Base-by-base conservation (phyloP, 1,284 basidiomycete genomes). In the Malassezia caprae region DNA sequence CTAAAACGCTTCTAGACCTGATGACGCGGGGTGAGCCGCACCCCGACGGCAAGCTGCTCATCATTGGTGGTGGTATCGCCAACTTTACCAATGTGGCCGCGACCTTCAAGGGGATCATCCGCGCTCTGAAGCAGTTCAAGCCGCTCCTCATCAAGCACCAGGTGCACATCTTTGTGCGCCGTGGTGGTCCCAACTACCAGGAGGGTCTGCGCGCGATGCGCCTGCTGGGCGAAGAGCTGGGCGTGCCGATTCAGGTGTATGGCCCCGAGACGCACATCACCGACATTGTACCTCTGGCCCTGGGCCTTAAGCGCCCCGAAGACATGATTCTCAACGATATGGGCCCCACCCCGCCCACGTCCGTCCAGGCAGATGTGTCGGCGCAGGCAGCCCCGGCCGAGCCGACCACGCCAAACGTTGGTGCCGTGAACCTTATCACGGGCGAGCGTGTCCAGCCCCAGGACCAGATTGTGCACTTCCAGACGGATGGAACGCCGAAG, bases 41-140 rank as follows among this genome's bases (percentile, higher is more conserved):
- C 64, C 54, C 63, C 11, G 41, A 72, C 48, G 93, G 93, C 79
- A 98, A 98, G 80, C 84, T 98, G 74, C 87, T 98, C 77, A 96
- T 98, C 82, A 96, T 98, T 65, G 94, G 93, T 78, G 94, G 94
- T 80, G 93, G 93, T 79, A 96, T 96, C 65, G 93, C 93, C 80
- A 98, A 98, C 84, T 98, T 98, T 79, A 96, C 91, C 76, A 96
- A 98, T 76, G 91, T 98, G 67, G 93, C 93, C 37, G 86, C 93
- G 15, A 98, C 93, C 62, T 98, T 98, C 86, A 96, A 96, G 82
- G 93, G 93, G 66, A 98, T 96, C 81, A 96, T 98, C 76, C 88
- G 85, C 59, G 93, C 93, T 19, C 82, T 98, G 69, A 88, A 94
- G 81, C 87, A 90, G 78, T 90, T 83, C 83, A 89, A 91, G 80